Percentiles rank a stretch among this genome's conserved stretches.
These are phyloP conservation scores for Fusarium lyarnte DNA, from an alignment of 2,329 filamentous ascomycete genomes.

Conservation along the genomic window DNA sequence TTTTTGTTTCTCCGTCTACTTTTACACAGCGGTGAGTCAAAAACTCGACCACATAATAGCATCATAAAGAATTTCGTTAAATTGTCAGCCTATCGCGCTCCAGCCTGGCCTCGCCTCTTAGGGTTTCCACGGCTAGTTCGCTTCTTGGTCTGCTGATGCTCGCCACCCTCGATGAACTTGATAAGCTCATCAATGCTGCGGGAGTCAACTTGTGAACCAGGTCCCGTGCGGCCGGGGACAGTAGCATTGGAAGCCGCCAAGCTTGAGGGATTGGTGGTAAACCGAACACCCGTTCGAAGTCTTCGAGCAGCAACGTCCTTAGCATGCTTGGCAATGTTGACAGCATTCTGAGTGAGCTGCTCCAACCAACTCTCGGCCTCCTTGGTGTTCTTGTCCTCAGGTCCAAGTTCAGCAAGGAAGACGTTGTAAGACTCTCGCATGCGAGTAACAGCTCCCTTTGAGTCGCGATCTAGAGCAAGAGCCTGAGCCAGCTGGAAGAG, in stretches of 20 bases:
- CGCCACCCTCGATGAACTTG: slow-evolving; percentile 88
- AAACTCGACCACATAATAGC: slow-evolving; percentile 21
- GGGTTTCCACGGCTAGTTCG: slow-evolving; percentile 63
- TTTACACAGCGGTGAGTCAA: slow-evolving; percentile 34
- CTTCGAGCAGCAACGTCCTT: slow-evolving; percentile 84
- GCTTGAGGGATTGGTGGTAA: slow-evolving; percentile 57
- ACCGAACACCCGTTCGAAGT: slow-evolving; percentile 74
- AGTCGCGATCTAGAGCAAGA: slow-evolving; percentile 92
- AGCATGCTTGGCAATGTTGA: slow-evolving; percentile 91
- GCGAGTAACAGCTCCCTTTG: slow-evolving; percentile 87
- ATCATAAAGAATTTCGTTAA: slow-evolving; percentile 26
- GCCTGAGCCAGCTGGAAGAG: slow-evolving; percentile 98
- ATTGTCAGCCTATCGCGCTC: slow-evolving; percentile 27
- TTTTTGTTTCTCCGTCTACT: slow-evolving; percentile 32
- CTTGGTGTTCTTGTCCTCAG: slow-evolving; percentile 96
- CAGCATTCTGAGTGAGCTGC: slow-evolving; percentile 94
- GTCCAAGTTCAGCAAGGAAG: slow-evolving; percentile 86
- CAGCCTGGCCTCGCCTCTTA: slow-evolving; percentile 59
- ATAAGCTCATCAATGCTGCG: slow-evolving; percentile 93
- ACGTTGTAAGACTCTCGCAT: slow-evolving; percentile 99
- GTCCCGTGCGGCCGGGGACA: slow-evolving; percentile 45
- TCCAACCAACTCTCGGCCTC: slow-evolving; percentile 97
- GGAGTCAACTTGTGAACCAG: slow-evolving; percentile 66
- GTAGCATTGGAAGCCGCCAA: slow-evolving; percentile 43
- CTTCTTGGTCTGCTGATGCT: slow-evolving; percentile 67